Evolutionary conservation across 441 rosid species (phyloP).

Genomic region (Gossypium davidsonii): DNA sequence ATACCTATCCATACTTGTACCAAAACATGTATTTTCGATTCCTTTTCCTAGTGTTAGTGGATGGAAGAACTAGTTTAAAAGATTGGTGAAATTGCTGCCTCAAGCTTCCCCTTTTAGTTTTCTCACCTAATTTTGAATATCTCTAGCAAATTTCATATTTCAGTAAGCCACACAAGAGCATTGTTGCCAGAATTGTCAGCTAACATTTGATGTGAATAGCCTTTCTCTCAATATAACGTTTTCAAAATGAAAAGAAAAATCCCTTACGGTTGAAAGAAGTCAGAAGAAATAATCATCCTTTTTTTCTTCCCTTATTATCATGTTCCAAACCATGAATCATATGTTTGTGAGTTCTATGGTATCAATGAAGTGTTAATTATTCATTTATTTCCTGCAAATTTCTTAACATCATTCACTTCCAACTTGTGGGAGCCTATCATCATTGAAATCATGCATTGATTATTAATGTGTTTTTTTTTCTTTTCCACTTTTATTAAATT

Average conservation of each 20-base stretch:
- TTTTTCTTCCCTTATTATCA: background rate
- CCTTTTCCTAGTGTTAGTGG: background rate
- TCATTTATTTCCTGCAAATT: background rate
- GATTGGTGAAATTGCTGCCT: background rate
- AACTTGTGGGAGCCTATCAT: conserved; percentile 1
- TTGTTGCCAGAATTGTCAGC: background rate
- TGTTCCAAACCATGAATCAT: background rate
- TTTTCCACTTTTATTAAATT: conserved; percentile 6
- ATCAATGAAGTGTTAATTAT: background rate
- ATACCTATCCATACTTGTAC: background rate
- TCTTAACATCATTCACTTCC: background rate
- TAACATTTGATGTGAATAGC: background rate
- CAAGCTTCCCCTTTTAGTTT: background rate
- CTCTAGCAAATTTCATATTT: background rate
- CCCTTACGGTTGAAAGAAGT: background rate
- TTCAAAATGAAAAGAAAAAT: background rate
- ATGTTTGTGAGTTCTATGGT: background rate
- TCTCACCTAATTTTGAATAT: background rate
- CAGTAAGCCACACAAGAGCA: background rate
- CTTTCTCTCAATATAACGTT: background rate
- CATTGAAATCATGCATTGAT: background rate
- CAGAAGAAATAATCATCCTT: background rate
- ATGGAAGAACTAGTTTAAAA: background rate
- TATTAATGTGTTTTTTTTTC: conserved; percentile 16
- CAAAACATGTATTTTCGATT: background rate